These are phyloP conservation scores for Ceratobasidium sp. DNA, from an alignment of 1,284 basidiomycete genomes.

Conservation along the genomic window DNA sequence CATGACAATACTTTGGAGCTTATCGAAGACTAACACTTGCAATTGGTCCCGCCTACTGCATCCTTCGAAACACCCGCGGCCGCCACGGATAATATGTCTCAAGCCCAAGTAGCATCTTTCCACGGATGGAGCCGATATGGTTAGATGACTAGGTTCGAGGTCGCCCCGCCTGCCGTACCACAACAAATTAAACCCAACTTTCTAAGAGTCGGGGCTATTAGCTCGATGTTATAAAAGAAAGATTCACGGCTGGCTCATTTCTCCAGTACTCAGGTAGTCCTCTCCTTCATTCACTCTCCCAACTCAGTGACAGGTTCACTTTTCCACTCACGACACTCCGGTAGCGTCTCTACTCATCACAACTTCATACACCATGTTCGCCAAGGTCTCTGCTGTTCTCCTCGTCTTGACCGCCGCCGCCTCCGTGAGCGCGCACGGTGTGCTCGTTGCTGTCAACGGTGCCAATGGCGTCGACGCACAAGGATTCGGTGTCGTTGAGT, in stretches of 20 bases:
- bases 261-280: not conserved
- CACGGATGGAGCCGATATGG: not conserved
- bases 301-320: conserved; percentile 40
- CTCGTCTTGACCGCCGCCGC: conserved; percentile 44
- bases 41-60: not conserved
- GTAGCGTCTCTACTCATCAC: not conserved
- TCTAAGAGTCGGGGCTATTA: not conserved
- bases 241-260: not conserved
- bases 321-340: conserved; percentile 1
- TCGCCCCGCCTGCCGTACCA: no score
- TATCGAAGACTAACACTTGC: not conserved
- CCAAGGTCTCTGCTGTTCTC: conserved; percentile 45
- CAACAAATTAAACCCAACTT: not conserved
- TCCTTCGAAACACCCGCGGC: not conserved
- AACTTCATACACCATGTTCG: conserved; percentile 38
- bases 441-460: conserved; percentile 49
- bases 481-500: conserved; percentile 51
- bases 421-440: conserved; percentile 49
- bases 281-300: not conserved
- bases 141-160: not conserved
- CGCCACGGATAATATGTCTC: not conserved
- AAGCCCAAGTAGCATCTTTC: not conserved
- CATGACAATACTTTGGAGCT: not conserved
- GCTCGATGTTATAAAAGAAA: not conserved
- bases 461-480: conserved; percentile 50